Conservation (phyloP, 306 rosid genomes). For the Biancaea sappan region DNA sequence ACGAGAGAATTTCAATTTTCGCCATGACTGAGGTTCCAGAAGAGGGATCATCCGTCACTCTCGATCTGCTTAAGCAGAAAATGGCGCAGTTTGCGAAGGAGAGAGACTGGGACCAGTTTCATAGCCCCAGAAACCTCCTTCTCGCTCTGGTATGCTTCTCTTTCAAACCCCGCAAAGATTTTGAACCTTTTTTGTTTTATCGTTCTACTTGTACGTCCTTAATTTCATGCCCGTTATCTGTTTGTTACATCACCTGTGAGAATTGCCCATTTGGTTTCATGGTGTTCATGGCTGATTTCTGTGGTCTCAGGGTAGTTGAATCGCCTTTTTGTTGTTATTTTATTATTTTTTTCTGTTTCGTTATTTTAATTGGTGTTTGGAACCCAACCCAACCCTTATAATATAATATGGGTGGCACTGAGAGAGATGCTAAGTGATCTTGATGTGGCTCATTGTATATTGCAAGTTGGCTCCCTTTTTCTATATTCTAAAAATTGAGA, state of each 20-base stretch:
- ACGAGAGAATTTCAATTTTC: not conserved
- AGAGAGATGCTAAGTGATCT: constrained; percentile 11
- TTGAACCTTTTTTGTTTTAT: not conserved
- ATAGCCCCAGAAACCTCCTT: constrained; percentile 94
- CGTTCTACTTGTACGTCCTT: constrained; percentile 19
- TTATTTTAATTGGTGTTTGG: constrained; percentile 6
- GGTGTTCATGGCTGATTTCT: constrained; percentile 8
- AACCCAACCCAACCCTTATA: not conserved
- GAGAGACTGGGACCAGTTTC: constrained; percentile 81
- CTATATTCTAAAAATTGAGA: not conserved
- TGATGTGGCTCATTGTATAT: not conserved
- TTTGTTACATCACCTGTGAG: not conserved
- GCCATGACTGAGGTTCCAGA: constrained; percentile 53
- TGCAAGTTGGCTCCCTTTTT: constrained; percentile 33
- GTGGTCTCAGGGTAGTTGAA: too few relatives aligned
- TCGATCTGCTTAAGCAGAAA: constrained; percentile 61
- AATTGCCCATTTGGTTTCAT: not conserved
- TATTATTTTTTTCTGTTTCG: constrained; percentile 16
- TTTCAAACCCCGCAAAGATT: not conserved
- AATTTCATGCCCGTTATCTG: not conserved
- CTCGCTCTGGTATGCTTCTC: constrained; percentile 70
- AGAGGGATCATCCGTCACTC: constrained; percentile 49
- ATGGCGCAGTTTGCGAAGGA: constrained; percentile 75
- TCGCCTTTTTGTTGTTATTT: constrained; percentile 1
- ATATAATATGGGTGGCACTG: constrained; percentile 30